Evolutionary conservation across 163 green algal species (phyloP), one percentile per base, ranked within the genome.

Genomic region (Trebouxiophyceae sp.): DNA sequence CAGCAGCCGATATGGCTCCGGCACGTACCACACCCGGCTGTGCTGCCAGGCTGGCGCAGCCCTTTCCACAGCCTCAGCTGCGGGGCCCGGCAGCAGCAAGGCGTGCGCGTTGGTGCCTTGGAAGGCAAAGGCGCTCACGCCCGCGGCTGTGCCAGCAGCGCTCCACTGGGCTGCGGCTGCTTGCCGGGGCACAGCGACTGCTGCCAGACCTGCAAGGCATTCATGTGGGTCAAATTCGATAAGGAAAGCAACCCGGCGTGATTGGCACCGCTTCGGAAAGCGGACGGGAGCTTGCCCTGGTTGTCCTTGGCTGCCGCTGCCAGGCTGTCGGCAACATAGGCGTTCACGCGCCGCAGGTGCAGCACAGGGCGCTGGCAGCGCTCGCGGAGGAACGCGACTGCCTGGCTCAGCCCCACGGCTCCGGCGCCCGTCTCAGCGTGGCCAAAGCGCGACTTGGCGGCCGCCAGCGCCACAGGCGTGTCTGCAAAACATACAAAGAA

Each of bases 361-460:
- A 69, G 57, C 47, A 91, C 34, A 34, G 62, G 54, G 1, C 33
- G 44, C 12, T 44, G 56, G 24, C 5, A 8, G 5, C 20, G 23
- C 28, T 27, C 23, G 27, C 39, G 20, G 12, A 59, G 24, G n/a
- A 3, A 7, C 2, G 26, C 6, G 4, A 56, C 7, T 28, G 44
- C 60, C 26, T 24, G 24, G 74, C 46, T 45, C 31, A 93, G 44
- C 45, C 87, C 86, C 46, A 88, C 77, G 2, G 81, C 71, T 4
- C 89, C 89, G 6, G 84, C 77, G 16, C 77, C 89, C 5, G 89
- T 81, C 75, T 96, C 89, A 22, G 81, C 83, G 66, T 96, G 89
- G 2, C 89, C 89, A 8, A 91, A 74, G 64, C 77, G 87, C 19
- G 73, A 69, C 70, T 96, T 94, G 20, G 77, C 77, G 4, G 74